Evolutionary conservation across 148 eudicot genomes (phyloP), one percentile per base, ranked within the genome.

Genomic region (Suaeda aralocaspica): DNA sequence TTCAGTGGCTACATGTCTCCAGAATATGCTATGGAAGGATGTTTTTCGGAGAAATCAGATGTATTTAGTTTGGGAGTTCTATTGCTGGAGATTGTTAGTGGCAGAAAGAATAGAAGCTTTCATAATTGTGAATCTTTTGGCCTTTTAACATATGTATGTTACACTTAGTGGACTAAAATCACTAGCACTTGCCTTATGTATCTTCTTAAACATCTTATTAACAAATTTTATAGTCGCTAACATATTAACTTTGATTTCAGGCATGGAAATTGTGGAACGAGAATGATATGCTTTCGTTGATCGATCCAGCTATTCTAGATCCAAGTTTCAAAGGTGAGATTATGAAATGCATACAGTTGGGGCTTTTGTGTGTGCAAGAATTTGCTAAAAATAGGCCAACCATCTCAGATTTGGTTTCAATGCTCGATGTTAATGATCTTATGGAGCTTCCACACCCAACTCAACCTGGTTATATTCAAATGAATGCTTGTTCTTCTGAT

Each of bases 201-300:
- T n/a, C 6, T 0, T 18, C 14, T 19, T 36, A 36, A 36, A 3
- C 4, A 36, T 36, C 4, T 36, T 36, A 36, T 36, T 36, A 8
- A 4, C 41, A 4, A 36, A 3, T 36, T 36, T 3, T 36, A 36
- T 36, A 36, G 8, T n/a, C n/a, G 8, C 41, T 36, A 3, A 36
- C 8, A 3, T 36, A 8, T 36, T 36, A 8, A 36, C 8, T 36
- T 14, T 68, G 60, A 9, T 65, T 80, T 75, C 70, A 89, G 90
- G 89, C 89, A 63, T 89, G 94, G 90, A 84, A 73, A 45, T 51
- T 84, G 48, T 86, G 88, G 88, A 76, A 46, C 13, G 84, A 86
- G 18, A 79, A 77, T 16, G 69, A 74, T 53, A 69, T 63, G 9
- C 1, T 9, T 46, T 28, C 59, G 52, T 31, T 86, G 50, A 67